phyloP scores from a whole-genome alignment of 345 rosid genomes.

The Combretum micranthum region DNA sequence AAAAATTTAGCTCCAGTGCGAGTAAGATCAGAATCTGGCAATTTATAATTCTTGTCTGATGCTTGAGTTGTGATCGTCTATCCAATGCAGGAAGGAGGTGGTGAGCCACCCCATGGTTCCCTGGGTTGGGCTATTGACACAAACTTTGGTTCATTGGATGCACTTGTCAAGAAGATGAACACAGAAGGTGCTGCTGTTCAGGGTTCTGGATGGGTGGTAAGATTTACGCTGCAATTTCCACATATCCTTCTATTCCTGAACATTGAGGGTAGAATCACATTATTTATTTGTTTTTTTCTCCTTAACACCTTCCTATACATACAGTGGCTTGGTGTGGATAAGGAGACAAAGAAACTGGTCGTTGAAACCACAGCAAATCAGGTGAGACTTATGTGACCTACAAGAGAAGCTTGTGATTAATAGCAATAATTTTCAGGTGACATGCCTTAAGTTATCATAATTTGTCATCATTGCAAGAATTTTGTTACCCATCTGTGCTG shows the following conservation, averaged over 20 bases:
- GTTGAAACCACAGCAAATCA: constrained; percentile 91
- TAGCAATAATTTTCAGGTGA: too few relatives aligned
- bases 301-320: neutral
- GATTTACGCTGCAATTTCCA: constrained; percentile 13
- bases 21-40: constrained; percentile 33
- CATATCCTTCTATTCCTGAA: neutral
- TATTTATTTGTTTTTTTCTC: too few relatives aligned
- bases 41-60: neutral
- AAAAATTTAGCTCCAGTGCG: constrained; percentile 63
- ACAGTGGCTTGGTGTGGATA: constrained; percentile 92
- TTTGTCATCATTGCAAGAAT: too few relatives aligned
- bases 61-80: constrained; percentile 4
- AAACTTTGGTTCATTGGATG: constrained; percentile 79
- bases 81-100: constrained; percentile 76
- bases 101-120: constrained; percentile 74
- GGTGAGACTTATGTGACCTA: constrained; percentile 25
- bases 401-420: too few relatives aligned
- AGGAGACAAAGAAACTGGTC: constrained; percentile 72
- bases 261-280: neutral
- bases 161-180: constrained; percentile 65
- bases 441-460: too few relatives aligned
- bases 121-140: constrained; percentile 74
- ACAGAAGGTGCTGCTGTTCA: constrained; percentile 95
- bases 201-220: constrained; percentile 99
- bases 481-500: too few relatives aligned